These are phyloP conservation scores for Orbilia quercus DNA, from an alignment of 2,329 filamentous ascomycete genomes.

Conservation along the genomic window DNA sequence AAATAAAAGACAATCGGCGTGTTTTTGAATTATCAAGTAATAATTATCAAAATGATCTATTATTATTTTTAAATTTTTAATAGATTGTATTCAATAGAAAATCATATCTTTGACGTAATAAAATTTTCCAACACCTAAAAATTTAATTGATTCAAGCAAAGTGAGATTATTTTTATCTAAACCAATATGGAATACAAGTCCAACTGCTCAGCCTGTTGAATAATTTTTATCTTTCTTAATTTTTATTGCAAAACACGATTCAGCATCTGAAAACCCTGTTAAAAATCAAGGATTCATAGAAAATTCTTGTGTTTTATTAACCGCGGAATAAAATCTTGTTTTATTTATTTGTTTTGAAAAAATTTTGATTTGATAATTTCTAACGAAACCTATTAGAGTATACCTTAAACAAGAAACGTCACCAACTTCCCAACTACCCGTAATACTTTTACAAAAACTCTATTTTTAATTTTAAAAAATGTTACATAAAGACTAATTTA, in stretches of 20 bases:
- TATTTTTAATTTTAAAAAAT: too few species aligned
- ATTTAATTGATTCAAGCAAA: constrained; percentile 10
- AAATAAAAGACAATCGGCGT: constrained; percentile 20
- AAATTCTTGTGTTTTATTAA: too few species aligned
- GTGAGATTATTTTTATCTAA: constrained; percentile 13
- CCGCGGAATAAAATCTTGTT: too few species aligned
- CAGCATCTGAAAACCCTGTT: constrained; percentile 34
- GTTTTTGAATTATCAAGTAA: constrained; percentile 27
- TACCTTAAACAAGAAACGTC: too few species aligned
- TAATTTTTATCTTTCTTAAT: not conserved
- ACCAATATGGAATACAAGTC: not conserved
- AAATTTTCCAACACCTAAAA: constrained; percentile 10
- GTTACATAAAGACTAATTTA: too few species aligned
- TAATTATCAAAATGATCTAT: constrained; percentile 25
- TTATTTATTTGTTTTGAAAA: too few species aligned
- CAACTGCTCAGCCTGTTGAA: constrained; percentile 14
- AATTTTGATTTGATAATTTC: too few species aligned
- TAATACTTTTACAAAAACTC: too few species aligned
- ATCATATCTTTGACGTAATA: constrained; percentile 10
- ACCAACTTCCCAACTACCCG: too few species aligned
- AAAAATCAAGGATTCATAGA: constrained; percentile 18
- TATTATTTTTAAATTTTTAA: constrained; percentile 18
- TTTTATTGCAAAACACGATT: not conserved
- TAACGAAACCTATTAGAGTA: too few species aligned
- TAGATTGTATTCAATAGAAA: constrained; percentile 6